Base-by-base conservation (phyloP, 441 rosid genomes). In the Eruca vesicaria region DNA sequence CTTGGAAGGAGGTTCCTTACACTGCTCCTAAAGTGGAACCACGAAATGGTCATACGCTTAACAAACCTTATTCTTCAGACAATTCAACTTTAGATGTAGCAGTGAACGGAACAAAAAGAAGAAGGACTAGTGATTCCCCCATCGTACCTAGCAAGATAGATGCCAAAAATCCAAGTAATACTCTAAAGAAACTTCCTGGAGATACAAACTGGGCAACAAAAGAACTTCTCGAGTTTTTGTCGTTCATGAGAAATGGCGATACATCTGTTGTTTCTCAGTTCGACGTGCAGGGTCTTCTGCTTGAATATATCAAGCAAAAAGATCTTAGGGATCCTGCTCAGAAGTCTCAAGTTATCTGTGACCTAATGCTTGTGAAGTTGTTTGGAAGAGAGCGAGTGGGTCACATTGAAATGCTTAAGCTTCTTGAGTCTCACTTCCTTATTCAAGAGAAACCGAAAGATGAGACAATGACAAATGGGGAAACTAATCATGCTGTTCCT, bases 401-500 rank as follows among this genome's bases (percentile, higher is more conserved):
- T 56, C 98, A 89, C 80, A 53, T 90, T 86, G 98, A 96, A 84
- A 93, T 96, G 99, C 87, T 87, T 63, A 90, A 89, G 88, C 94
- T 93, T 85, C 91, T 96, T 14, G 97, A 90, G 71, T 80, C 79
- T 67, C 99, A 96, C 76, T 85, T 88, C 79, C 93, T 89, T 66
- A 79, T 75, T 31, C 81, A 85, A 71, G 97, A 86, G 68, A 79
- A 79, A 56, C 73, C 85, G 23, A 76, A 62, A 20, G 53, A 59
- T 58, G 82, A 78, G 64, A 80, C 78, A 69, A 41, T 77, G 43
- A 77, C 64, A n/a, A 80, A 71, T 21, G 83, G 74, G 23, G 81
- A 71, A 68, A 83, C 63, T 78, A 71, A 58, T 31, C 88, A 78
- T 78, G 79, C 82, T 71, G 81, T 64, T 79, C 65, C 77, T 63